Evolutionary conservation across 176 grass and related monocot genomes (phyloP), one percentile per base, ranked within the genome.

Genomic region (Musa itinerans): DNA sequence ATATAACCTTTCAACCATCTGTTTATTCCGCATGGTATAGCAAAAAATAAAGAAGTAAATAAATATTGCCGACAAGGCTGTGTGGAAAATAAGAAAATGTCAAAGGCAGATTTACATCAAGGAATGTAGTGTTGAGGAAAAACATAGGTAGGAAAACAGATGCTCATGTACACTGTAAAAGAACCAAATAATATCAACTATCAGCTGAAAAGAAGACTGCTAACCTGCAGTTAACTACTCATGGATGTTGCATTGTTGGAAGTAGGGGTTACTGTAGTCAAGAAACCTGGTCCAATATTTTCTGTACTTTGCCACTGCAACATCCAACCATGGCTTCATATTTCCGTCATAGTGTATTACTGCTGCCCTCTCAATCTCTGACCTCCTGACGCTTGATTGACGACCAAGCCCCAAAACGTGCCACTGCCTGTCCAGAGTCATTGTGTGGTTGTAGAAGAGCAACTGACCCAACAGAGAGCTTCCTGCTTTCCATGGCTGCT

Each of bases 291-390:
- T 83, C 89, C 93, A 96, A 24, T 92, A 88, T 20, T 65, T 71
- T 80, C 76, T 92, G 81, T 96, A 92, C 79, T 82, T 90, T 13
- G 76, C 58, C 68, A 88, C 50, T 7, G 89, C 91, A 49, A 86
- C 85, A 53, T 96, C 93, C 6, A 88, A 77, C 93, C 93, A 96
- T 54, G 87, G 89, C 78, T 93, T 97, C 72, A 83, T 87, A 59
- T 80, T 88, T 53, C 90, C 90, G 17, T 81, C 86, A 63, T 90
- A 97, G 80, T 97, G 94, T 43, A 93, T 82, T 25, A 89, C 77
- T 10, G 82, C 72, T 9, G 80, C 81, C 1, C 72, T 93, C 62
- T 91, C 86, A 53, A 80, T 24, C 68, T 89, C 82, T 2, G 68
- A 25, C 53, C 76, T 81, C 76, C 77, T 70, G 1, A 80, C 13